Base-by-base conservation (phyloP, 1,284 basidiomycete species). In the Trichosporon sp. region DNA sequence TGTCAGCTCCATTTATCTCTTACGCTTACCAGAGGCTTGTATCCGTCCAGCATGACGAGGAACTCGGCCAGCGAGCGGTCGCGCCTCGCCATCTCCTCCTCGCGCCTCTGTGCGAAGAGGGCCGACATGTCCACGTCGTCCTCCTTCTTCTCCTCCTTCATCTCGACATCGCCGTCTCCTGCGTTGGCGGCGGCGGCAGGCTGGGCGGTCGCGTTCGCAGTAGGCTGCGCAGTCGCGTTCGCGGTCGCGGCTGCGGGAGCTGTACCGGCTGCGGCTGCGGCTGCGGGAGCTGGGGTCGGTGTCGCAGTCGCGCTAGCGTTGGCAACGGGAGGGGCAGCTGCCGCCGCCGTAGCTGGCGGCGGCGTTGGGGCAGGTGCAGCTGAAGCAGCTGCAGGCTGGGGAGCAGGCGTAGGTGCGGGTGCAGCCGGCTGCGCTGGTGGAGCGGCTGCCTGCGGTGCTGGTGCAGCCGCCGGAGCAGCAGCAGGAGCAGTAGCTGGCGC, bases 31-130 rank as follows among this genome's bases (percentile, higher is more conserved):
- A 99, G 79, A 36, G 96, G 96, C 73, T 96, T 92, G 78, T 97
- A 97, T 49, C 95, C 93, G 74, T 99, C 95, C 37, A 99, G 84
- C 89, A 95, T 91, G 57, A 94, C 84, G 82, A 99, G 84, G 75
- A 99, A 94, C 78, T 99, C 94, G 4, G 92, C 92, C 52, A 99
- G 80, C 1, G 91, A 94, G 57, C 91, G 85, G 78, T 96, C 74
- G 36, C 72, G 91, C 67, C 90, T 83, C 0, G 91, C 89, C 66
- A 91, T 88, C 74, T 96, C 94, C 46, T 90, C 88, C 29, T 81
- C 80, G 52, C 81, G 71, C 44, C 77, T 74, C 25, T 74, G 72
- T 7, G 74, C 72, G 59, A 75, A 76, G 14, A 77, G 69, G 64
- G 78, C 66, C 0, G 69, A 65, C 54, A 75, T 64, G 54, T 75